A percentile compares a stretch with the other conserved stretches of the same genome.
phyloP scores from a whole-genome alignment of 805 yeast species.

The Candida peoriensis region DNA sequence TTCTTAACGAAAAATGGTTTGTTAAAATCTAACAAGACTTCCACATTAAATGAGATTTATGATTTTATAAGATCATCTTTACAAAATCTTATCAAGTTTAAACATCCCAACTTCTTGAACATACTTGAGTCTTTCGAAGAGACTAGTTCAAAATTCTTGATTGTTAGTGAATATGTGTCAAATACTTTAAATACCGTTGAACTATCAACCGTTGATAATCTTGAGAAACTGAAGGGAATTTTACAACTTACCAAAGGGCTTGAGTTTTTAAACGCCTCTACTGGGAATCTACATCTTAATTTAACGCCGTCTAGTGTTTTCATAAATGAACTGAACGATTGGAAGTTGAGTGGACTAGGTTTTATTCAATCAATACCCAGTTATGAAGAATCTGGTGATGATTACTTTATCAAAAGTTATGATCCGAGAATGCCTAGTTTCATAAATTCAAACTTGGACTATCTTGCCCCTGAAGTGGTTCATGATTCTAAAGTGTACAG shows the following conservation, averaged over 20 bases:
- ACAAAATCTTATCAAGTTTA: constrained; percentile 66
- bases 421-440: constrained; percentile 74
- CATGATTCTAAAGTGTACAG: constrained; percentile 57
- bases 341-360: constrained; percentile 84
- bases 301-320: constrained; percentile 73
- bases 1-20: constrained; percentile 46
- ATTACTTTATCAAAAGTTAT: constrained; percentile 62
- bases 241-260: constrained; percentile 73
- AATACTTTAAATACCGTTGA: constrained; percentile 41
- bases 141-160: constrained; percentile 66
- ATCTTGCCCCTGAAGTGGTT: constrained; percentile 79
- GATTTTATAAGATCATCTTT: constrained; percentile 65
- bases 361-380: constrained; percentile 40
- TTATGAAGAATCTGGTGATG: constrained; percentile 35
- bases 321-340: constrained; percentile 81
- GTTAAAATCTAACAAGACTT: constrained; percentile 42
- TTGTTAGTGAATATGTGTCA: constrained; percentile 79
- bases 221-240: constrained; percentile 76
- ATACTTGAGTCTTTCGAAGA: constrained; percentile 89
- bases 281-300: constrained; percentile 71
- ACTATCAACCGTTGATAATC: constrained; percentile 52
- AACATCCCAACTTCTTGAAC: constrained; percentile 84
- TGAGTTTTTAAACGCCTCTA: constrained; percentile 75
- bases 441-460: constrained; percentile 66
- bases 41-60: constrained; percentile 54